A percentile compares a stretch with the other conserved stretches of the same genome.
Conservation (phyloP, 75 land plant species). For the Selaginella tamariscina region DNA sequence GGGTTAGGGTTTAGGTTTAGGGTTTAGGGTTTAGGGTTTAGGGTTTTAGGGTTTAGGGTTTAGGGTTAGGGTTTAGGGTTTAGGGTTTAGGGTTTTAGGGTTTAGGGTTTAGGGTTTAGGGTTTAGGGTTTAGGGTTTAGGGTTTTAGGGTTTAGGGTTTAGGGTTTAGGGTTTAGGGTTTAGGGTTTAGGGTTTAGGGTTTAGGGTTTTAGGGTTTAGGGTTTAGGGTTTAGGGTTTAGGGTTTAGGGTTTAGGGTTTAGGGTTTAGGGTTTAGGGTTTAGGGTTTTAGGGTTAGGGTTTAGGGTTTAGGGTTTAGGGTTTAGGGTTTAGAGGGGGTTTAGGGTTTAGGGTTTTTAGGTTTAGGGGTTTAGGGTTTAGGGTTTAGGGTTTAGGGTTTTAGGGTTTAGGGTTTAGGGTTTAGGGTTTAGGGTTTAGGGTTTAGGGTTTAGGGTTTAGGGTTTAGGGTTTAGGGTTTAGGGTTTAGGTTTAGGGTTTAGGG, state of each 20-base stretch:
- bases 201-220: constrained; percentile 23
- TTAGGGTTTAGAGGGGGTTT: constrained; percentile 19
- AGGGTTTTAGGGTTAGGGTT: constrained; percentile 16
- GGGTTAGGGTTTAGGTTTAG: constrained; percentile 18
- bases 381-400: constrained; percentile 24
- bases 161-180: constrained; percentile 23
- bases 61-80: constrained; percentile 28
- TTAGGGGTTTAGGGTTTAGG: too few species aligned
- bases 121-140: constrained; percentile 19
- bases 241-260: constrained; percentile 16
- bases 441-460: constrained; percentile 19
- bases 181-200: constrained; percentile 19
- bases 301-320: constrained; percentile 18
- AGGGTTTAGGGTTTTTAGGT: constrained; percentile 24
- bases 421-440: constrained; percentile 27
- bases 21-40: constrained; percentile 25
- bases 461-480: constrained; percentile 19
- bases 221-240: constrained; percentile 11
- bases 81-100: constrained; percentile 32
- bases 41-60: constrained; percentile 24
- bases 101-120: constrained; percentile 28
- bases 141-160: constrained; percentile 27
- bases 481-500: constrained; percentile 22
- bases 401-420: constrained; percentile 21
- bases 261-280: constrained; percentile 18